Percentiles rank a stretch among this genome's conserved stretches.
Evolutionary conservation across 768 basidiomycete species (phyloP).

Genomic region (Gymnopilus junonius): DNA sequence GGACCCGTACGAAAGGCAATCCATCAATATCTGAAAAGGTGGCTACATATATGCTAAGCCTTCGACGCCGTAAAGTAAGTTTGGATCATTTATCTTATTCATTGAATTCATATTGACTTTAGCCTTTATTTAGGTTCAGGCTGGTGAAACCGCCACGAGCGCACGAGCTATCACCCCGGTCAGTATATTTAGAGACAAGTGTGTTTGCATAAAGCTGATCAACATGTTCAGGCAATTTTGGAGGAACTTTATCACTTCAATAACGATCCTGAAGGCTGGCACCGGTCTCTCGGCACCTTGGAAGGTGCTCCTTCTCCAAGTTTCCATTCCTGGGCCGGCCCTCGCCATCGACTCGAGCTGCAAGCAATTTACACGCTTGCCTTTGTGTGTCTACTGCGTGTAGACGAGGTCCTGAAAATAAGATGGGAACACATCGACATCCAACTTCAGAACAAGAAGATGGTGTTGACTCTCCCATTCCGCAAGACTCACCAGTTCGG

Average conservation of each 20-base stretch:
- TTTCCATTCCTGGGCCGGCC: background rate
- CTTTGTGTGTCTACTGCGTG: conserved; percentile 14
- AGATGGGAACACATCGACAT: conserved; percentile 2
- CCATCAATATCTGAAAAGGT: conserved; percentile 17
- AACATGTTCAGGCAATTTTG: conserved; percentile 5
- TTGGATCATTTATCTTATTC: background rate
- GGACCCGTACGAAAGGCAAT: background rate
- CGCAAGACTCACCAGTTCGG: too few species aligned
- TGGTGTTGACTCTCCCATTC: background rate
- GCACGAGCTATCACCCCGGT: conserved; percentile 16
- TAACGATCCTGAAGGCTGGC: conserved; percentile 4
- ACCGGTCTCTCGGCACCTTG: background rate
- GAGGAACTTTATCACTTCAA: conserved; percentile 18
- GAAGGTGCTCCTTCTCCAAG: too few species aligned
- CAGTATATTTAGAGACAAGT: background rate
- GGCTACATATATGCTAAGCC: conserved; percentile 16
- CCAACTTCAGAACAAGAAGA: background rate
- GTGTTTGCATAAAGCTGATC: background rate
- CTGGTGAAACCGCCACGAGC: conserved; percentile 17
- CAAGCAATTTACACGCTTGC: conserved; percentile 16
- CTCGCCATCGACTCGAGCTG: background rate
- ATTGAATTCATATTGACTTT: too few species aligned
- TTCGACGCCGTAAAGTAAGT: conserved; percentile 11
- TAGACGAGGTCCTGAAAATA: conserved; percentile 2
- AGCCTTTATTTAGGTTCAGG: background rate